Base-by-base conservation (phyloP, 306 rosid genomes). In the Lathyrus aphaca region DNA sequence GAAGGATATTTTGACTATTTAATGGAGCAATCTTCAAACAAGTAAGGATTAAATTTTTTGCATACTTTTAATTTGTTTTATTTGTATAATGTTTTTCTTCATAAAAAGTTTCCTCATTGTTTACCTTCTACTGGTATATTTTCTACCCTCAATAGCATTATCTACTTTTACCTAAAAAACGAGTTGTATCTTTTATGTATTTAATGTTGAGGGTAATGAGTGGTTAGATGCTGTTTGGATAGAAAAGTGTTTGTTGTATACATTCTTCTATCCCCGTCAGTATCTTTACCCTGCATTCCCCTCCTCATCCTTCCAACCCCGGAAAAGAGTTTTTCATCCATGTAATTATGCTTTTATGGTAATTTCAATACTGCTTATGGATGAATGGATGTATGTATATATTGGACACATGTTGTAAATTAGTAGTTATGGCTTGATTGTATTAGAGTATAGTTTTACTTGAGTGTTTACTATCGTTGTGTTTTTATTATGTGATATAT, bases 1-100 rank as follows among this genome's bases (percentile, higher is more conserved):
- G 99, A 94, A 82, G 97, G 97, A 71, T 91, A 94, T 82, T 94
- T 91, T 86, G 99, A 94, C 81, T 74, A 83, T 84, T 75, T 94
- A 73, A 88, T 91, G 97, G 99, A 94, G 71, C 81, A 84, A 72
- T 80, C 96, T 85, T 83, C 95, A 74, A 94, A 86, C 80, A 81
- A 87, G 99, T 91, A 84, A 80, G 87, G 55, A 56, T 76, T 60
- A 11, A 25, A 3, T 48, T 23, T 5, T 30, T 23, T 72, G 25
- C 48, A 30, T 72, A 65, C 25, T 21, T 76, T 45, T 53, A 76
- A 35, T 37, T 66, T 74, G 15, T 35, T 68, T 49, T 71, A 21
- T 69, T 43, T 46, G 30, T 61, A 71, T 37, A 48, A 11, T 61
- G 42, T 55, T 74, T 39, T 21, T 44, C 48, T 40, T 66, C 58